These are phyloP conservation scores for Fusarium sp. DNA, from an alignment of 2,329 filamentous ascomycete species.

Conservation along the genomic window DNA sequence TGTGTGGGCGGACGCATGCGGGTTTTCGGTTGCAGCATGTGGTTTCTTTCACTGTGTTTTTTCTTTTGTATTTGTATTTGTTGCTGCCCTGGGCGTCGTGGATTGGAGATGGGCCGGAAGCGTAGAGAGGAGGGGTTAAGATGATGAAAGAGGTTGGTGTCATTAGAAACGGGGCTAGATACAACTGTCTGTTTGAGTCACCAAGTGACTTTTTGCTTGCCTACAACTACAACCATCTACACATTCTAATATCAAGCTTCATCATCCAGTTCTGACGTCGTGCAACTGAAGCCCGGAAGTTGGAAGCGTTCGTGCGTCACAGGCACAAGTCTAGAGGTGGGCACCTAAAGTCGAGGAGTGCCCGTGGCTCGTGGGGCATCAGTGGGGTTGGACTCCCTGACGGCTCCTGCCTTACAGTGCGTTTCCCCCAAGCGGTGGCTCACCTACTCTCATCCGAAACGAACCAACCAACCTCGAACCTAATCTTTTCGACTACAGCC, in stretches of 20 bases:
- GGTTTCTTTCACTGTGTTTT: neutral
- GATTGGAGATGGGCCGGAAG: neutral
- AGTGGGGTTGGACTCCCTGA: constrained; percentile 27
- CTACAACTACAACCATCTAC: neutral
- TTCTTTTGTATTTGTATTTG: neutral
- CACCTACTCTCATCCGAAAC: constrained; percentile 35
- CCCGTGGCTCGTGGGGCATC: constrained; percentile 32
- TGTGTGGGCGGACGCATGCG: constrained; percentile 11
- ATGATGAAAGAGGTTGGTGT: neutral
- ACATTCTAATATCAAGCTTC: neutral
- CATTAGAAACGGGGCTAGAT: neutral
- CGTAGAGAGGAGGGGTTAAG: neutral
- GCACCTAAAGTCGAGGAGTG: neutral
- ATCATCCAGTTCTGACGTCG: neutral
- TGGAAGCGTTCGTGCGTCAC: constrained; percentile 29
- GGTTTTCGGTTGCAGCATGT: constrained; percentile 6
- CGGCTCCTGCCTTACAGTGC: constrained; percentile 35
- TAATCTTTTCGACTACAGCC: constrained; percentile 32
- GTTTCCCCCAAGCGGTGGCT: constrained; percentile 7
- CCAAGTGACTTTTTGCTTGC: neutral
- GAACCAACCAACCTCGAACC: constrained; percentile 33
- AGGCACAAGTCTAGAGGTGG: constrained; percentile 18
- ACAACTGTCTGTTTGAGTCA: neutral
- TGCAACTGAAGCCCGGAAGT: constrained; percentile 7
- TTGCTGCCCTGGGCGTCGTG: neutral